Evolutionary conservation across 2,329 filamentous ascomycete genomes (phyloP), one percentile per base, ranked within the genome.

Genomic region (Aspergillus terreus): DNA sequence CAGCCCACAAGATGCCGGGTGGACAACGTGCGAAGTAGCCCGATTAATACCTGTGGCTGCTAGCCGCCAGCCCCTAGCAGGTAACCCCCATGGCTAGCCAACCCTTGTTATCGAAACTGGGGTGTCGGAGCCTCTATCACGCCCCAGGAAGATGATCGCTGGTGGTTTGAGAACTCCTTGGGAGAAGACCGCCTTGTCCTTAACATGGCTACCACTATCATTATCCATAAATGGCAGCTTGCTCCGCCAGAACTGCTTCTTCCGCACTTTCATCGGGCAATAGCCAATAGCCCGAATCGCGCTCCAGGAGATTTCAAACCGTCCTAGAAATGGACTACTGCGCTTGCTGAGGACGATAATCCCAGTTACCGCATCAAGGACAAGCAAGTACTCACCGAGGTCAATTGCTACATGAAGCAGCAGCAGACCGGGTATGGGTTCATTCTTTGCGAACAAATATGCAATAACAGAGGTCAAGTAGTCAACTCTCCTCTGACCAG

Each of bases 161-260:
- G 47, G 47, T 49, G 47, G 47, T 49, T 49, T 15, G 12, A 44
- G 12, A 49, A 49, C 6, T 49, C 47, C 6, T 2, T 30, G 12
- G 47, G 47, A n/a, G 27, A 19, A 17, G 23, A 14, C 17, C 38
- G 25, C 6, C 44, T 49, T 38, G 47, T 43, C 15, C 1, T 49
- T 12, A 17, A 27, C 4, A 3, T 49, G n/a, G n/a, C n/a, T n/a
- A n/a, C n/a, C n/a, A n/a, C n/a, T n/a, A n/a, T n/a, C n/a, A n/a
- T n/a, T n/a, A n/a, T n/a, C n/a, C n/a, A n/a, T n/a, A n/a, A n/a
- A n/a, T n/a, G n/a, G n/a, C n/a, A n/a, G n/a, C n/a, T n/a, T n/a
- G n/a, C n/a, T n/a, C n/a, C n/a, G n/a, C n/a, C n/a, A n/a, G n/a
- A n/a, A n/a, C n/a, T n/a, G n/a, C n/a, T 14, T 11, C n/a, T 15